Conservation (phyloP, 345 rosid genomes). For the Crucihimalaya himalaica region DNA sequence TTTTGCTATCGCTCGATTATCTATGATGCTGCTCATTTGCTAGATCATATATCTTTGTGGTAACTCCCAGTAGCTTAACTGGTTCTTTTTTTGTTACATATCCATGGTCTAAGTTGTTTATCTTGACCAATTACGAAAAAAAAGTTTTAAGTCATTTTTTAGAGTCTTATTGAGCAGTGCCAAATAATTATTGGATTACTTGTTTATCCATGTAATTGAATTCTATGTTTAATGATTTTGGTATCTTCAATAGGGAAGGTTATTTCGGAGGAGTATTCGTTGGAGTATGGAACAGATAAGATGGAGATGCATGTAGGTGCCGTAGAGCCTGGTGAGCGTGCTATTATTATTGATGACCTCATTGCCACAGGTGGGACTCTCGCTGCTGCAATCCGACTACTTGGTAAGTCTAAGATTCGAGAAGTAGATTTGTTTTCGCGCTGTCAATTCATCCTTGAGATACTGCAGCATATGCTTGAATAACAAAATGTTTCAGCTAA, state of each 20-base stretch:
- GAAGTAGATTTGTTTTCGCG: not conserved
- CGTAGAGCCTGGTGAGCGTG: constrained; percentile 85
- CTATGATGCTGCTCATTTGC: not conserved
- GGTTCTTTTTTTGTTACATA: not conserved
- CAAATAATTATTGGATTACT: not conserved
- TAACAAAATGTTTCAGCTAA: not conserved
- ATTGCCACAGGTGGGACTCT: constrained; percentile 98
- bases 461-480: not conserved
- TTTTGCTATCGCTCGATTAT: not conserved
- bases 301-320: constrained; percentile 99
- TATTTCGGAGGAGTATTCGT: constrained; percentile 83
- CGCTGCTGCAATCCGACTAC: constrained; percentile 87
- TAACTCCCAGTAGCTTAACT: not conserved
- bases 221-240: not conserved
- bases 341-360: constrained; percentile 86
- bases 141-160: not conserved
- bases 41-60: not conserved
- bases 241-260: constrained; percentile 63
- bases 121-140: not conserved
- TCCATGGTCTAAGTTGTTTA: not conserved
- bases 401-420: constrained; percentile 52
- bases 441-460: not conserved
- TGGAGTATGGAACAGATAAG: constrained; percentile 94
- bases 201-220: not conserved
- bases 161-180: not conserved